Percentiles rank a stretch among this genome's conserved stretches.
phyloP scores from a whole-genome alignment of 2,329 filamentous ascomycete species.

The Penicillium sumatraense region DNA sequence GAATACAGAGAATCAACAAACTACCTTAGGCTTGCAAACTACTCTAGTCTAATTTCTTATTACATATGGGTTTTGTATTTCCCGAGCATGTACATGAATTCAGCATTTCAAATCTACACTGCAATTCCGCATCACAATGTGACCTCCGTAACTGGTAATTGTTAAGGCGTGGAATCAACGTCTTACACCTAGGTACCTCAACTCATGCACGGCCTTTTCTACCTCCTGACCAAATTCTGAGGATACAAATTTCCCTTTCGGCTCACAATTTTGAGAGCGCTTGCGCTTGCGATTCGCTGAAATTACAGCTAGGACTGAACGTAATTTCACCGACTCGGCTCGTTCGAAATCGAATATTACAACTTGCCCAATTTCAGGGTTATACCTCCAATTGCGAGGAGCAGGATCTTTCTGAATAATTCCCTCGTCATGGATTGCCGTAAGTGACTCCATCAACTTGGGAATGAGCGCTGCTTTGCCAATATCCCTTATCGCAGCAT shows the following conservation, averaged over 20 bases:
- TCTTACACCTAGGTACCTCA: constrained; percentile 1
- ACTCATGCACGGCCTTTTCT: not conserved
- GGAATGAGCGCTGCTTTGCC: constrained; percentile 8
- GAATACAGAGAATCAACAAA: not conserved
- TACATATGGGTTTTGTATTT: not conserved
- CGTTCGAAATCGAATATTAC: constrained; percentile 27
- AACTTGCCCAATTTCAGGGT: constrained; percentile 14
- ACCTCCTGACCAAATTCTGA: constrained; percentile 2
- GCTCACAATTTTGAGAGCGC: not conserved
- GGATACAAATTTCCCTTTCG: not conserved
- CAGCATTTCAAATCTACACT: not conserved
- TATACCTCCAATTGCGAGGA: constrained; percentile 22
- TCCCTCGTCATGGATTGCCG: constrained; percentile 20
- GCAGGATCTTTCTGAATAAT: constrained; percentile 25
- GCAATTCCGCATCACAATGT: not conserved
- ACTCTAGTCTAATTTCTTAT: not conserved
- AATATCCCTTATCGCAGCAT: constrained; percentile 7
- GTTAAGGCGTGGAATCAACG: not conserved
- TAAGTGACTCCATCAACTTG: constrained; percentile 22
- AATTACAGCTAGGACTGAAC: constrained; percentile 12
- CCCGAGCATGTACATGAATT: not conserved
- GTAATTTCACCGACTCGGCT: constrained; percentile 11
- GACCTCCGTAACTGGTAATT: not conserved
- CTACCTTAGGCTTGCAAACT: not conserved
- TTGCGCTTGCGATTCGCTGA: constrained; percentile 21